Percentiles rank a stretch among this genome's conserved stretches.
Conservation (phyloP, 2,329 filamentous ascomycete species). For the Bipolaris zeicola region DNA sequence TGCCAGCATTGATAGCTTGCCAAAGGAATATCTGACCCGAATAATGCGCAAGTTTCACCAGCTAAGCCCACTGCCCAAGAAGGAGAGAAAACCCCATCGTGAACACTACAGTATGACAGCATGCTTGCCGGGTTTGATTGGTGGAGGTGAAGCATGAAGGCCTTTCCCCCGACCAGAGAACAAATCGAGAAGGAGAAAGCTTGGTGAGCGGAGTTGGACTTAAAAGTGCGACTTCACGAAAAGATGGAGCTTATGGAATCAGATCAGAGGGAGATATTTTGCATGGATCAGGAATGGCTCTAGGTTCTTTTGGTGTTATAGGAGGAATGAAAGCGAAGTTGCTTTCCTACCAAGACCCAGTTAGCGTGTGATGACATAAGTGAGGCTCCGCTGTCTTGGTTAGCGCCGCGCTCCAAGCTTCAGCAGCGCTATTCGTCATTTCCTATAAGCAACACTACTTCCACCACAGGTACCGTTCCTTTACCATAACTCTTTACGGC, state of each 20-base stretch:
- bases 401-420: constrained; percentile 22
- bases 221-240: not conserved
- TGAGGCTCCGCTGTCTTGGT: constrained; percentile 23
- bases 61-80: not conserved
- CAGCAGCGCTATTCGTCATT: constrained; percentile 28
- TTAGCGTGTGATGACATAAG: constrained; percentile 14
- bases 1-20: not conserved
- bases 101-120: not conserved
- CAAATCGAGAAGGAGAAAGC: not conserved
- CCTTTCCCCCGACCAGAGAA: not conserved
- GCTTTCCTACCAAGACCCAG: not conserved
- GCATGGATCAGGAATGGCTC: not conserved
- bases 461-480: constrained; percentile 21
- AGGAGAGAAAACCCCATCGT: not conserved
- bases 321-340: not conserved
- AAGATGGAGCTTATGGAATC: not conserved
- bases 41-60: not conserved
- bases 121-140: not conserved
- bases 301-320: not conserved
- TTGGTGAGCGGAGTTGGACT: not conserved
- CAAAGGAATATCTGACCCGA: not conserved
- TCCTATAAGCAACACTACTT: constrained; percentile 22
- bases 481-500: constrained; percentile 7
- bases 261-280: not conserved
- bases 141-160: not conserved